Evolutionary conservation across 352 stramenopile genomes (phyloP).

Genomic region (Elongisporangium anandrum): DNA sequence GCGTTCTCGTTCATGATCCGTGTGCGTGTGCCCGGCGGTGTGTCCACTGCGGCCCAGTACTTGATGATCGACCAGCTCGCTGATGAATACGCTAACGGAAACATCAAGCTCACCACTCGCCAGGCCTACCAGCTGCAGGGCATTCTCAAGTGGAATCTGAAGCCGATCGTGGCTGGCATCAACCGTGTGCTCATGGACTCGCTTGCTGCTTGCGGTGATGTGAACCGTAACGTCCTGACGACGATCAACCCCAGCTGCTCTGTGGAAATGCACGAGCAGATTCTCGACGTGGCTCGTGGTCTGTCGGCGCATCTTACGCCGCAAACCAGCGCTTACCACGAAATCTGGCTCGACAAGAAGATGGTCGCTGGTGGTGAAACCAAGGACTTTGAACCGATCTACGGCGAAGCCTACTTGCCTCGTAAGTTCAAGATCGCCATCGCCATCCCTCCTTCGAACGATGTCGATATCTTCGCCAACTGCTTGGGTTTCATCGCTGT

Average conservation of each 20-base stretch:
- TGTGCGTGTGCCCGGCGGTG: constrained; percentile 94
- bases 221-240: constrained; percentile 97
- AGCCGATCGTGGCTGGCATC: constrained; percentile 92
- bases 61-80: constrained; percentile 92
- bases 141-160: constrained; percentile 97
- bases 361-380: constrained; percentile 90
- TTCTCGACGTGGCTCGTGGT: constrained; percentile 82
- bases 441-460: constrained; percentile 96
- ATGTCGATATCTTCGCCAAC: constrained; percentile 97
- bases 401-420: constrained; percentile 95
- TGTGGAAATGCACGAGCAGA: constrained; percentile 73
- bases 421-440: constrained; percentile 99
- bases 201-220: constrained; percentile 95
- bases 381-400: constrained; percentile 97
- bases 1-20: constrained; percentile 97
- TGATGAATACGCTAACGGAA: constrained; percentile 93
- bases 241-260: constrained; percentile 89
- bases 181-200: constrained; percentile 92
- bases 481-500: constrained; percentile 95
- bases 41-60: constrained; percentile 92
- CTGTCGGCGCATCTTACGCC: constrained; percentile 93
- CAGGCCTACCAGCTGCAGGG: constrained; percentile 97
- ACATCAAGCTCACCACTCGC: constrained; percentile 93
- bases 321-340: constrained; percentile 93
- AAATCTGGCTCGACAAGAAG: constrained; percentile 98